Evolutionary conservation across 495 filamentous ascomycete genomes (phyloP), one percentile per base, ranked within the genome.

Genomic region (Lophiostoma macrostomum): DNA sequence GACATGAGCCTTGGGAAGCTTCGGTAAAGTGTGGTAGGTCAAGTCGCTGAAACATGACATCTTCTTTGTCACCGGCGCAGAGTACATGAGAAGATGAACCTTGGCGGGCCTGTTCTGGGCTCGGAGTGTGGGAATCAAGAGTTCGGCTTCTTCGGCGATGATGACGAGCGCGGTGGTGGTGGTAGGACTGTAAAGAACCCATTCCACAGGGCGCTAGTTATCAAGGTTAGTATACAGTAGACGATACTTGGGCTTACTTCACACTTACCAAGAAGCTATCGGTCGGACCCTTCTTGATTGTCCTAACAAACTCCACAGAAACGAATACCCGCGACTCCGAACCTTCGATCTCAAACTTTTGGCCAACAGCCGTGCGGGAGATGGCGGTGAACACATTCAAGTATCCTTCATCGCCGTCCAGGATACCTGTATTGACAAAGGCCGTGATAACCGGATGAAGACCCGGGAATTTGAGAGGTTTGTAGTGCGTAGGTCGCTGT

Each of bases 121-220:
- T 1, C 68, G 71, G 29, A 80, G 28, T 0, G 71, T 29, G 3
- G 69, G 65, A 12, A 83, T 68, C 0, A 80, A 20, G 0, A 39
- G 11, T 56, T 83, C 77, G 1, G 74, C 79, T 55, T 84, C 81
- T 39, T 81, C 75, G 5, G 77, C 74, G 19, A 75, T 79, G 4
- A 83, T 47, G 5, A 82, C 64, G 1, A 83, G 44, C 0, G 72
- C 78, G 0, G 67, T 73, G 11, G 70, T 48, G 0, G 61, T 66
- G 0, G 30, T 5, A 1, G 40, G n/a, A 50, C 66, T 73, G 63
- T 64, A 74, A 0, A 80, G 63, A 13, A 80, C 58, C 74, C 74
- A 80, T 14, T 76, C 68, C 1, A 79, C 74, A 0, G 67, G 67
- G 4, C 77, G 71, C 70, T 74, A 47, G 45, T 6, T 10, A 23